Evolutionary conservation across 768 basidiomycete genomes (phyloP).

Genomic region (Auricularia sp.): DNA sequence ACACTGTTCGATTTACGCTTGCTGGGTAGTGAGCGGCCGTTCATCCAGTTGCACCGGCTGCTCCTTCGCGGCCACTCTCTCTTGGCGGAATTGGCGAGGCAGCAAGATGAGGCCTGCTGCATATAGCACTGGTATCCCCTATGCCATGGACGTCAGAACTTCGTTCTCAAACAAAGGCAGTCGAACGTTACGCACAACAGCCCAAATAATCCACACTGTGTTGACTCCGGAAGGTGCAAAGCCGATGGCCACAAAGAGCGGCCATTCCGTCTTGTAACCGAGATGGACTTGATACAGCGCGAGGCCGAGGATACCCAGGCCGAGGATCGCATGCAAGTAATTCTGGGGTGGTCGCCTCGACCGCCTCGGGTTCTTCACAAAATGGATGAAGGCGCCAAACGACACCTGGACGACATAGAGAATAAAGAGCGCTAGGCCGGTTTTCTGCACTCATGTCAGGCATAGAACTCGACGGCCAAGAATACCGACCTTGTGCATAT

Average conservation of each 20-base stretch:
- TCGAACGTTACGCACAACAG: not conserved
- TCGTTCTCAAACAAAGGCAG: not conserved
- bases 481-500: conserved; percentile 30
- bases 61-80: not conserved
- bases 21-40: too few species aligned
- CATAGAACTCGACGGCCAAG: not conserved
- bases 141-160: not conserved
- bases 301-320: conserved; percentile 38
- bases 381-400: conserved; percentile 44
- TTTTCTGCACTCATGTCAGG: conserved; percentile 28
- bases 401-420: conserved; percentile 42
- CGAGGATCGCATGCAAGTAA: conserved; percentile 46
- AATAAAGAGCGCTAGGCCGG: conserved; percentile 41
- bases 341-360: conserved; percentile 40
- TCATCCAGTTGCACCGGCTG: not conserved
- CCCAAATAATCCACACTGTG: conserved; percentile 2
- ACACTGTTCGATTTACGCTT: too few species aligned
- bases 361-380: conserved; percentile 26
- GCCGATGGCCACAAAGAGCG: conserved; percentile 31
- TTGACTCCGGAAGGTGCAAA: conserved; percentile 11
- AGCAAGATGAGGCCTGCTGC: not conserved
- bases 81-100: not conserved
- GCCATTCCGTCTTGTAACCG: conserved; percentile 43
- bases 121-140: conserved; percentile 4
- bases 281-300: conserved; percentile 40